These are phyloP conservation scores for Phytophthora ohioensis DNA, from an alignment of 352 stramenopile genomes.

Conservation along the genomic window DNA sequence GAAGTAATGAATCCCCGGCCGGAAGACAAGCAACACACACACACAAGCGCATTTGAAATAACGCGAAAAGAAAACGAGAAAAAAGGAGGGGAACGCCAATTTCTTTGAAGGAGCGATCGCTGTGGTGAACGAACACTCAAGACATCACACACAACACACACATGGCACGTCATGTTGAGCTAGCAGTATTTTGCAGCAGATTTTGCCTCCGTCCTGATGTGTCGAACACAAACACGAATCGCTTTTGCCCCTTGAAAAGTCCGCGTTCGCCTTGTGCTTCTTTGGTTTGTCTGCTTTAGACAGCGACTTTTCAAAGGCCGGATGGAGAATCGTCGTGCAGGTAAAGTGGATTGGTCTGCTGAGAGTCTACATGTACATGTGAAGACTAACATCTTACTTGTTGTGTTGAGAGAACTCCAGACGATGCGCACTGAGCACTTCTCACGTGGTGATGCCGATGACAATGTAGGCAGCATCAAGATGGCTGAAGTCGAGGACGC, in stretches of 20 bases:
- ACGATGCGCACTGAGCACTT: constrained; percentile 15
- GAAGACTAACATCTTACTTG: neutral
- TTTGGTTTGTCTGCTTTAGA: constrained; percentile 12
- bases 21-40: constrained; percentile 34
- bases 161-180: constrained; percentile 19
- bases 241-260: constrained; percentile 33
- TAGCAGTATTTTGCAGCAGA: constrained; percentile 24
- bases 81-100: constrained; percentile 20
- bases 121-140: constrained; percentile 15
- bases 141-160: constrained; percentile 42
- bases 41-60: constrained; percentile 30
- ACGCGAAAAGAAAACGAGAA: constrained; percentile 30
- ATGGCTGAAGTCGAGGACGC: neutral
- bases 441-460: constrained; percentile 1
- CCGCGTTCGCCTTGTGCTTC: constrained; percentile 8
- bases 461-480: neutral
- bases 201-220: constrained; percentile 22
- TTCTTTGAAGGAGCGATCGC: constrained; percentile 16
- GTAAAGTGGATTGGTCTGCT: too few relatives aligned
- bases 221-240: constrained; percentile 31
- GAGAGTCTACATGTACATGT: neutral
- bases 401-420: neutral
- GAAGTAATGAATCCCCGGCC: constrained; percentile 24
- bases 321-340: constrained; percentile 1
- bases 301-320: constrained; percentile 31